Evolutionary conservation across 78 protist genomes (phyloP), one percentile per base, ranked within the genome.

Genomic region (Emiliania huxleyi): DNA sequence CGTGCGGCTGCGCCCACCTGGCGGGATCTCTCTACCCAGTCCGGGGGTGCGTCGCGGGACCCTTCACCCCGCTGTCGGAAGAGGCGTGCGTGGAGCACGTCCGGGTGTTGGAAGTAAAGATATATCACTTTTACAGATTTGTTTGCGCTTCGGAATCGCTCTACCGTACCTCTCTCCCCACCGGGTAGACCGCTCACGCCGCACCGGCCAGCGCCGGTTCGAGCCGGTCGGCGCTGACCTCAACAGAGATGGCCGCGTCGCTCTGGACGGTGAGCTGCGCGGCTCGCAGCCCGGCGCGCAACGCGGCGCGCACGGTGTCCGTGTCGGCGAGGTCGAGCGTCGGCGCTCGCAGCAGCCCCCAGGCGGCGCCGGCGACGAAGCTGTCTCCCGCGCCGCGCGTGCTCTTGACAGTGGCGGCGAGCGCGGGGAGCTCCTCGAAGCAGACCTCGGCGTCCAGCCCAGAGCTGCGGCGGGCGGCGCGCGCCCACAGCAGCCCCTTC

Each of bases 331-430:
- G 12, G 19, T 11, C 87, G 49, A 19, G 19, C 23, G 73, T 62
- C 6, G n/a, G 38, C 73, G 38, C 73, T 23, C 44, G 45, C 29
- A 77, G 45, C n/a, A 44, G 52, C 37, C n/a, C 89, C 49, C 56
- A 44, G 38, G 21, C 56, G 42, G n/a, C 1, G 40, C 89, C 89
- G 25, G 56, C 89, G 29, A 44, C 89, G 38, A 81, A 44, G 56
- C 33, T 8, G 55, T 81, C 89, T 0, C 89, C 89, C 12, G 89
- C 89, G 55, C 89, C 89, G 56, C 89, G 55, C 89, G 89, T 81
- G n/a, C n/a, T 12, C 40, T 6, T 0, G 40, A 81, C 37, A 19
- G 38, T 2, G 40, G 18, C 89, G 22, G 37, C 21, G 42, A 23
- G 89, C 89, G 89, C 56, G 29, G 56, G 42, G 29, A 15, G 15